Conservation (phyloP, 352 stramenopile genomes). For the Globisporangium megalacanthum region DNA sequence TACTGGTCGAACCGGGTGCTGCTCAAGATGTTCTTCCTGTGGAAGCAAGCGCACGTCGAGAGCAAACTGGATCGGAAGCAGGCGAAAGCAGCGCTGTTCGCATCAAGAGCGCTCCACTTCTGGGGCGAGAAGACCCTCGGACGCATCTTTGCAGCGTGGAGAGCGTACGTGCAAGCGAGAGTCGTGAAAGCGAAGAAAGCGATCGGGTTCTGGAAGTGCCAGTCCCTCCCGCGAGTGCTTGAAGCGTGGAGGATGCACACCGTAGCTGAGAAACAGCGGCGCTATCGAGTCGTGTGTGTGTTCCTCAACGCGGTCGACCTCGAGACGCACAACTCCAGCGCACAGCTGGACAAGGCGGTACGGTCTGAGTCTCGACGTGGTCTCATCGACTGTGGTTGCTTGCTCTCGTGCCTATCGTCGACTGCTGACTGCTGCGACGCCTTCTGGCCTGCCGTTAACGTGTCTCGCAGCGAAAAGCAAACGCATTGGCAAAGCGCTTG, state of each 20-base stretch:
- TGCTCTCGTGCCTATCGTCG: too few relatives aligned
- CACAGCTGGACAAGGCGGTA: slow-evolving; percentile 41
- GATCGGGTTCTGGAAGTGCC: slow-evolving; percentile 62
- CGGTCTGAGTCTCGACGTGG: too few relatives aligned
- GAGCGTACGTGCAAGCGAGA: slow-evolving; percentile 27
- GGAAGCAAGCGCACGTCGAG: slow-evolving; percentile 28
- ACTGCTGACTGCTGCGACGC: too few relatives aligned
- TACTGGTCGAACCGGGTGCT: slow-evolving; percentile 58
- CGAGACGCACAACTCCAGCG: slow-evolving; percentile 64
- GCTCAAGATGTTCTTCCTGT: slow-evolving; percentile 47
- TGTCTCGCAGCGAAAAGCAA: slow-evolving; percentile 31
- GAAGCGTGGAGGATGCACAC: slow-evolving; percentile 36
- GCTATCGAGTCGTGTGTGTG: slow-evolving; percentile 38
- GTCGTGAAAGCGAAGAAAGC: slow-evolving; percentile 45
- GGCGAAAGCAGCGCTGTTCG: slow-evolving; percentile 20
- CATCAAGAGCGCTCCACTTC: slow-evolving; percentile 51
- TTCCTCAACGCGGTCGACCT: slow-evolving; percentile 61
- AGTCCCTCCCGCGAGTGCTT: slow-evolving; percentile 54
- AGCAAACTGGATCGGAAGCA: slow-evolving; percentile 19
- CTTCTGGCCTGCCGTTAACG: too few relatives aligned
- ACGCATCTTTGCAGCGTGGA: slow-evolving; percentile 45
- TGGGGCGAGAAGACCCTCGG: slow-evolving; percentile 52
- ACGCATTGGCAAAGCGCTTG: slow-evolving; percentile 33
- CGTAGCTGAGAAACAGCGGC: slow-evolving; percentile 20
- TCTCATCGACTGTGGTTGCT: too few relatives aligned